Percentiles rank a stretch among this genome's conserved stretches.
Conservation (phyloP, 2,329 filamentous ascomycete species). For the Atkinsonella hypoxylon region DNA sequence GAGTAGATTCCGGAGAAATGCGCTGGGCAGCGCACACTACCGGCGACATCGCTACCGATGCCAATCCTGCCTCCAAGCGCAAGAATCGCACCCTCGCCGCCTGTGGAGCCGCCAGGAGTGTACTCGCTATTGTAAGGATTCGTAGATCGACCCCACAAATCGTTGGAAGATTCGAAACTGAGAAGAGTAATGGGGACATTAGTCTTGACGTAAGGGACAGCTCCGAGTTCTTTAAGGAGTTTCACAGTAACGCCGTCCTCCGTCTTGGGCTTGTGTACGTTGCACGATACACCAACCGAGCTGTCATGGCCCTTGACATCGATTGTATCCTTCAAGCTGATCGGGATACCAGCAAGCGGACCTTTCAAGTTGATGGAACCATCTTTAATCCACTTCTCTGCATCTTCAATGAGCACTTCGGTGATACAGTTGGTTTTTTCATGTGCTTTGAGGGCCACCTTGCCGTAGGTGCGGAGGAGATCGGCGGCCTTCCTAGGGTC, state of each 20-base stretch:
- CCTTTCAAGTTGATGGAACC: slow-evolving; percentile 60
- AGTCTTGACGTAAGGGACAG: slow-evolving; percentile 87
- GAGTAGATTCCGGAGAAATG: slow-evolving; percentile 87
- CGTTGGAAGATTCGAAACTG: slow-evolving; percentile 69
- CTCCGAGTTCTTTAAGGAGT: slow-evolving; percentile 76
- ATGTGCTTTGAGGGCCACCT: slow-evolving; percentile 73
- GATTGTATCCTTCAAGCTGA: slow-evolving; percentile 74
- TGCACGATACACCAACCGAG: slow-evolving; percentile 66
- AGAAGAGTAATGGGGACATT: slow-evolving; percentile 78
- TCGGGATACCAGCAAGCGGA: slow-evolving; percentile 74
- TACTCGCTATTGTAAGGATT: slow-evolving; percentile 81
- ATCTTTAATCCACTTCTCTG: slow-evolving; percentile 56
- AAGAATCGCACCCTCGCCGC: slow-evolving; percentile 71
- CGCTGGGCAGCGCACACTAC: slow-evolving; percentile 75
- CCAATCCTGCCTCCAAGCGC: slow-evolving; percentile 78
- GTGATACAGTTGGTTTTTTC: slow-evolving; percentile 82
- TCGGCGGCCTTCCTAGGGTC: slow-evolving; percentile 52
- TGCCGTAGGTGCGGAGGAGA: slow-evolving; percentile 76
- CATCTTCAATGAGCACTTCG: slow-evolving; percentile 69
- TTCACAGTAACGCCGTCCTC: slow-evolving; percentile 63
- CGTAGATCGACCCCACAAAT: slow-evolving; percentile 68
- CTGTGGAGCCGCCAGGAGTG: slow-evolving; percentile 81
- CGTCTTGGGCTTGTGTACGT: slow-evolving; percentile 52
- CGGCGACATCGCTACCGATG: slow-evolving; percentile 83
- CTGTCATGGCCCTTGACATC: slow-evolving; percentile 74